Evolutionary conservation across 2,329 filamentous ascomycete species (phyloP).

Genomic region (Alternaria brassicae): DNA sequence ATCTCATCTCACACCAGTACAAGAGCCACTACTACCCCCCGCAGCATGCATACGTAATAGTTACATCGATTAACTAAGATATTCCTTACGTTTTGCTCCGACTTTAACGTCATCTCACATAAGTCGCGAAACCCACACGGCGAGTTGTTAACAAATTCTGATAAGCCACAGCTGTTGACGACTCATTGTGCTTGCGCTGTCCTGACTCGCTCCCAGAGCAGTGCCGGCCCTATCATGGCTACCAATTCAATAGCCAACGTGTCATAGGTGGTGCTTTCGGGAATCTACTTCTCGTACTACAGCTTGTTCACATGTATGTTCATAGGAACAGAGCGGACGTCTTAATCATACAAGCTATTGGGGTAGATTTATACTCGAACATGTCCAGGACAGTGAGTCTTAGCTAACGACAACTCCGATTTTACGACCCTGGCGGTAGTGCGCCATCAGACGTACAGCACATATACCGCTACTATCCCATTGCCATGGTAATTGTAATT

Average conservation of each 20-base stretch:
- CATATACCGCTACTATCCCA: not conserved
- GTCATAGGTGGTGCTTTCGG: not conserved
- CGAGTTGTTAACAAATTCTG: not conserved
- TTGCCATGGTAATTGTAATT: not conserved
- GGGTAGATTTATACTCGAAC: not conserved
- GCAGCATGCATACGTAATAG: not conserved
- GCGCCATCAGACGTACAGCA: not conserved
- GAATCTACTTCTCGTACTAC: constrained; percentile 56
- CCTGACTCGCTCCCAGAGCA: not conserved
- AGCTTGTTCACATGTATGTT: constrained; percentile 58
- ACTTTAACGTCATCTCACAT: not conserved
- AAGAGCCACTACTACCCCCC: not conserved
- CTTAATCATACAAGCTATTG: constrained; percentile 38
- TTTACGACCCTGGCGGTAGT: not conserved
- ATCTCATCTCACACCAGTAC: not conserved
- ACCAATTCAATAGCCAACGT: not conserved
- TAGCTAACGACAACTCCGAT: not conserved
- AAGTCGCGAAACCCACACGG: too few species aligned
- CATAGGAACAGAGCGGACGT: constrained; percentile 56
- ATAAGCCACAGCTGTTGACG: not conserved
- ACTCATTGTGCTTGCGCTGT: not conserved
- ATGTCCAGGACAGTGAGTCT: not conserved
- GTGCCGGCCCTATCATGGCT: not conserved
- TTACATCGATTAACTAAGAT: not conserved
- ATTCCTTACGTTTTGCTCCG: not conserved